Base-by-base conservation (phyloP, 1,284 basidiomycete genomes). In the Fomitopsis schrenkii region DNA sequence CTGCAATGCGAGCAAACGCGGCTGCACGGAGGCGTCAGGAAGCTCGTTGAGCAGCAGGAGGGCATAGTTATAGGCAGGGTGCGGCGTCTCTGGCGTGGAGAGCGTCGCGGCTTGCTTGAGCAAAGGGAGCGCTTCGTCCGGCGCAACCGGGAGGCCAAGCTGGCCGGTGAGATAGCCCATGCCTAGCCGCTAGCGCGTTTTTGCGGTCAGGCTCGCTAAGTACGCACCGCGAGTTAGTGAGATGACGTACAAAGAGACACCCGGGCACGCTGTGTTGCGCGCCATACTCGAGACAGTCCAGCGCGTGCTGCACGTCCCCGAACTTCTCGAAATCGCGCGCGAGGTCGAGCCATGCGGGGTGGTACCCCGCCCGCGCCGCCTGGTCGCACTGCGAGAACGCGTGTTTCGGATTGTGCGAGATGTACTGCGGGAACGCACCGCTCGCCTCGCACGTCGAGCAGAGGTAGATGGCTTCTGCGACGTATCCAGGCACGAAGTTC, bases 151-250 rank as follows among this genome's bases (percentile, higher is more conserved):
- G 22, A 59, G 42, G 26, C 83, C 83, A 22, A 97, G 85, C 72
- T 97, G 94, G 22, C 93, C 94, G 59, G 95, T 82, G 5, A 97
- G 76, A 70, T 93, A 80, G 1, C 93, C 94, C 88, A 96, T 95
- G 2, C 93, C 94, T 77, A 95, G 81, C 1, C 93, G 85, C 88
- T 94, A 40, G 19, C 17, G 35, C n/a, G 68, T 33, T 52, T 54
- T 58, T 45, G 6, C 30, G 48, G 52, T 60, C 30, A 40, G 38
- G 14, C 38, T 28, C 48, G 12, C 30, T 33, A 33, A 33, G n/a
- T 6, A 38, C 38, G 41, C 26, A 38, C 3, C 17, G 19, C 6
- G 30, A 41, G 14, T 14, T 26, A 10, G 44, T 6, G 33, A 55
- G 7, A 45, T 26, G 28, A 58, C 56, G 45, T 53, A 61, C 60